phyloP scores from a whole-genome alignment of 2,329 filamentous ascomycete genomes.

The Paecilomyces niveus region DNA sequence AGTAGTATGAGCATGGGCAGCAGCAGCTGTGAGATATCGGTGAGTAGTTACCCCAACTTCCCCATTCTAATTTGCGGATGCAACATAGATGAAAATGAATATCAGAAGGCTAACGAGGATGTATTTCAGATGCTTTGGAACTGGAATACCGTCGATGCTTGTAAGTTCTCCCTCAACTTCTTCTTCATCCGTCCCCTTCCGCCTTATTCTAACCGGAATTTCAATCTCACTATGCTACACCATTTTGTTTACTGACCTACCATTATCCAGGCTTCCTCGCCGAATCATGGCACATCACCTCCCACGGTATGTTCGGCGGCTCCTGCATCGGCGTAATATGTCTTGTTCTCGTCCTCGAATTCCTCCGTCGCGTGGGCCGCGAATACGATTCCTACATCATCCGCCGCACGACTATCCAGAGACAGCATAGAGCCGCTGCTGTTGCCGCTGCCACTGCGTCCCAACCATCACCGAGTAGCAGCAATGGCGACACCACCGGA shows the following conservation, averaged over 20 bases:
- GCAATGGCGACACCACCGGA: neutral
- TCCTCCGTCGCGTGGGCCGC: slow-evolving; percentile 61
- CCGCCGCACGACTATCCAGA: slow-evolving; percentile 38
- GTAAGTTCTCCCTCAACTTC: too few relatives aligned
- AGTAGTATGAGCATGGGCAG: slow-evolving; percentile 10
- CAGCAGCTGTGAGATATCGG: slow-evolving; percentile 23
- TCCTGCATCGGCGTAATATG: slow-evolving; percentile 71
- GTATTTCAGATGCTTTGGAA: slow-evolving; percentile 67
- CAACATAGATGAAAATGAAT: neutral
- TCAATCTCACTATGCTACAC: neutral
- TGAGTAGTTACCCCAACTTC: slow-evolving; percentile 8
- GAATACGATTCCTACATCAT: slow-evolving; percentile 66
- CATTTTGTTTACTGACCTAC: neutral
- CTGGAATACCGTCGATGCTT: slow-evolving; percentile 65
- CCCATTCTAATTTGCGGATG: neutral
- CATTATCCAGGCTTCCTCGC: slow-evolving; percentile 56
- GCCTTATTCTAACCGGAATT: too few relatives aligned
- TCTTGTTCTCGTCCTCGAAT: slow-evolving; percentile 66
- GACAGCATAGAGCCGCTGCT: slow-evolving; percentile 5
- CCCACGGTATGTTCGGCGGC: slow-evolving; percentile 65
- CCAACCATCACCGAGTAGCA: neutral
- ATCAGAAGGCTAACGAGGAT: neutral
- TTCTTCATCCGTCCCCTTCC: too few relatives aligned
- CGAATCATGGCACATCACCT: slow-evolving; percentile 61
- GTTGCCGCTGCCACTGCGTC: neutral